phyloP scores from a whole-genome alignment of 495 filamentous ascomycete genomes.

The Neurospora sp. region DNA sequence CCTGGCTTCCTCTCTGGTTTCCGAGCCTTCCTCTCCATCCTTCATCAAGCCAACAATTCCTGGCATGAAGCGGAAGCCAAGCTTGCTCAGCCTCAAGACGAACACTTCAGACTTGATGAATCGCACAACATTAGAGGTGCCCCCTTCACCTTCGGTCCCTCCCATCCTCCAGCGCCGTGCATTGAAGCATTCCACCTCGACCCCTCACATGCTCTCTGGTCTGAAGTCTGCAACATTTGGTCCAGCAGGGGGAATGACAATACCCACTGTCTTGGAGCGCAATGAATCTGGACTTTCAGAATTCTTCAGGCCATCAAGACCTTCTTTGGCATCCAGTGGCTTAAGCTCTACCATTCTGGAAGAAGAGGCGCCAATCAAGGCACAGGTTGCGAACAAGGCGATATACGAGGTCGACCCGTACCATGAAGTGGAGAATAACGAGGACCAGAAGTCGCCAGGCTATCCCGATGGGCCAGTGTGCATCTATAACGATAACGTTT shows the following conservation, averaged over 20 bases:
- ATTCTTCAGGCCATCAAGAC: slow-evolving; percentile 35
- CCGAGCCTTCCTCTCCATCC: slow-evolving; percentile 70
- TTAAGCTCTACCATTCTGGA: slow-evolving; percentile 49
- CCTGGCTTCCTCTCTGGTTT: slow-evolving; percentile 36
- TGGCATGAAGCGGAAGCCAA: slow-evolving; percentile 62
- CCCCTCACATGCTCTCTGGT: slow-evolving; percentile 43
- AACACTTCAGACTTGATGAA: slow-evolving; percentile 39
- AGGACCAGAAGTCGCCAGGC: slow-evolving; percentile 77
- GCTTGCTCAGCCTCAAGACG: slow-evolving; percentile 58
- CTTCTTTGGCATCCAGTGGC: slow-evolving; percentile 11
- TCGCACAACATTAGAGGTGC: slow-evolving; percentile 32
- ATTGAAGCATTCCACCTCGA: slow-evolving; percentile 46
- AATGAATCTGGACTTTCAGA: slow-evolving; percentile 39
- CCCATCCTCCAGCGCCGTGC: slow-evolving; percentile 44
- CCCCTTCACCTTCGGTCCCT: slow-evolving; percentile 33
- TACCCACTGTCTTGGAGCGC: slow-evolving; percentile 38
- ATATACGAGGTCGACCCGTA: slow-evolving; percentile 42
- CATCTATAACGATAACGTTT: slow-evolving; percentile 90
- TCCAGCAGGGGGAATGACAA: slow-evolving; percentile 42
- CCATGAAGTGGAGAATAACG: slow-evolving; percentile 43
- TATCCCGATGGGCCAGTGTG: slow-evolving; percentile 88
- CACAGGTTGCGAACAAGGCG: slow-evolving; percentile 42
- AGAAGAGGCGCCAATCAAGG: slow-evolving; percentile 67
- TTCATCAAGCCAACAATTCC: slow-evolving; percentile 69
- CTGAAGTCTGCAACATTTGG: slow-evolving; percentile 44